phyloP scores from a whole-genome alignment of 2,329 filamentous ascomycete species.

The Coniosporium tulheliwenetii region DNA sequence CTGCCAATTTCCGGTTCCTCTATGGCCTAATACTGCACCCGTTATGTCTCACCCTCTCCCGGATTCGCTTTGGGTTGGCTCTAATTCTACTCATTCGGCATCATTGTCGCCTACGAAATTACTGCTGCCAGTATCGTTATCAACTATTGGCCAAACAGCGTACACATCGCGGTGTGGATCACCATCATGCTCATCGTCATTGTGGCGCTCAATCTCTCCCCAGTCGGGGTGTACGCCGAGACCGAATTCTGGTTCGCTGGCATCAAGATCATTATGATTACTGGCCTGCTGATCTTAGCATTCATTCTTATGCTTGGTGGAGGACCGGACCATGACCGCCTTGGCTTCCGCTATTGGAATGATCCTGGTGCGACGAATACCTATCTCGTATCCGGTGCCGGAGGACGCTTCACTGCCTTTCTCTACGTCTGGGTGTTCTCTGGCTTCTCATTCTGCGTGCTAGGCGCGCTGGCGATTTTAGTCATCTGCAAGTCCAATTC shows the following conservation, averaged over 20 bases:
- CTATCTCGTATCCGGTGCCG: conserved; percentile 35
- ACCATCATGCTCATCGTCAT: conserved; percentile 9
- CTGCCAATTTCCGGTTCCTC: too few relatives aligned
- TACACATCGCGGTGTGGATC: not conserved
- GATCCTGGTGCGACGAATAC: conserved; percentile 56
- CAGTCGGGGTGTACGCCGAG: conserved; percentile 29
- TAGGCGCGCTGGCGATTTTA: conserved; percentile 41
- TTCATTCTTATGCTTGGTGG: conserved; percentile 19
- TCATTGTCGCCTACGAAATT: not conserved
- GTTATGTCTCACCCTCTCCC: too few relatives aligned
- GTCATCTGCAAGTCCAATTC: conserved; percentile 44
- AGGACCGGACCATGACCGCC: conserved; percentile 13
- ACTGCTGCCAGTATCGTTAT: not conserved
- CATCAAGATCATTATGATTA: conserved; percentile 30
- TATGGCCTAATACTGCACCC: too few relatives aligned
- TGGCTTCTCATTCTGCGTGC: conserved; percentile 40
- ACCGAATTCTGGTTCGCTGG: conserved; percentile 36
- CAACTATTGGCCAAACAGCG: not conserved
- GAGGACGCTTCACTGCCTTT: conserved; percentile 34
- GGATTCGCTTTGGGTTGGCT: not conserved
- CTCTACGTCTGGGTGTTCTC: conserved; percentile 37
- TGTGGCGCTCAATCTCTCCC: conserved; percentile 30
- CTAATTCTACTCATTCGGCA: not conserved
- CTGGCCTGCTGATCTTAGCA: conserved; percentile 18
- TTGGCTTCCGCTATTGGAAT: conserved; percentile 54